A percentile compares a stretch with the other conserved stretches of the same genome.
Conservation (phyloP, 78 protist species). For the Tieghemostelium lacteum region DNA sequence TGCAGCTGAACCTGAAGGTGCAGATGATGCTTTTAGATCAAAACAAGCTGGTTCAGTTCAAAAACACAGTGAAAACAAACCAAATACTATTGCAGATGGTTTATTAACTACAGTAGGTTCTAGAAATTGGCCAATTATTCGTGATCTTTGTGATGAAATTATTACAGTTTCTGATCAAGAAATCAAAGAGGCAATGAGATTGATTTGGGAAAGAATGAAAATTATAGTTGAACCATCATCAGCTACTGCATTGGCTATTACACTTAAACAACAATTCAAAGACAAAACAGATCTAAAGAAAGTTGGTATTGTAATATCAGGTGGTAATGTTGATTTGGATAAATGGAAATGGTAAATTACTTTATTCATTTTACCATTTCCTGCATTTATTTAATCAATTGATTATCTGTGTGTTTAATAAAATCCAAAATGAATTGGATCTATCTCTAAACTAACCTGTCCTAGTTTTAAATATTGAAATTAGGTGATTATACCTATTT, state of each 20-base stretch:
- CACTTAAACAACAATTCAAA: slow-evolving; percentile 17
- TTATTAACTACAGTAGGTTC: slow-evolving; percentile 78
- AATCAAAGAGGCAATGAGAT: slow-evolving; percentile 83
- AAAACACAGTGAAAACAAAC: slow-evolving; percentile 8
- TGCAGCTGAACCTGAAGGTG: slow-evolving; percentile 91
- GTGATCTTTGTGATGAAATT: slow-evolving; percentile 17
- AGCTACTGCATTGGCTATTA: slow-evolving; percentile 82
- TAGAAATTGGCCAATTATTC: slow-evolving; percentile 73
- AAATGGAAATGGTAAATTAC: background rate
- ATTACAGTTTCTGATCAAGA: slow-evolving; percentile 83
- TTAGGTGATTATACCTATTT: slow-evolving; percentile 30
- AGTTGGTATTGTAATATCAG: slow-evolving; percentile 37
- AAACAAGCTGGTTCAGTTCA: background rate
- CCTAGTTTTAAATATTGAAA: slow-evolving; percentile 13
- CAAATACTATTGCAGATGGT: slow-evolving; percentile 90
- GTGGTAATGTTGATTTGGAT: background rate
- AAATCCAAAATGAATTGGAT: too few species aligned
- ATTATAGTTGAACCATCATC: slow-evolving; percentile 90
- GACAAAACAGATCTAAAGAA: slow-evolving; percentile 4
- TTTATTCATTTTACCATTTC: too few species aligned
- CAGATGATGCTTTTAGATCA: slow-evolving; percentile 83
- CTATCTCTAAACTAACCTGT: too few species aligned
- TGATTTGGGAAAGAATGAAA: slow-evolving; percentile 92
- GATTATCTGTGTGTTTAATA: too few species aligned
- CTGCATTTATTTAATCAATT: too few species aligned